phyloP scores from a whole-genome alignment of 2,329 filamentous ascomycete species.

The Chalaropsis thielavioides region DNA sequence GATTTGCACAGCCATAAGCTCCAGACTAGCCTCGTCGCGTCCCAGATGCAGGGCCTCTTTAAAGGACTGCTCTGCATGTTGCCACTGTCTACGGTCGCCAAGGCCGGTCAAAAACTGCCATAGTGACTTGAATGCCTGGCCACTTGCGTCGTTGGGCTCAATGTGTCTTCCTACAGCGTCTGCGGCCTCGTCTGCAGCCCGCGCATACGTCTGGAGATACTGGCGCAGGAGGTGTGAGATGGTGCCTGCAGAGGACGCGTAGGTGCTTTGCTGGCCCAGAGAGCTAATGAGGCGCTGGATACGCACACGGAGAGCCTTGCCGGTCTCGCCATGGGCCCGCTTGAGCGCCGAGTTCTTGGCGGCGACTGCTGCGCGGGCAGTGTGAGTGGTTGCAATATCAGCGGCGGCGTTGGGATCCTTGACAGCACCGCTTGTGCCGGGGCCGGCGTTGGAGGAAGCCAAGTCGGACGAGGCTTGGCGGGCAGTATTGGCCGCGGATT shows the following conservation, averaged over 20 bases:
- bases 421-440: neutral
- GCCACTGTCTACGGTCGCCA: constrained; percentile 60
- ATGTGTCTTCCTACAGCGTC: constrained; percentile 55
- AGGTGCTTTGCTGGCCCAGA: constrained; percentile 63
- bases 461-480: neutral
- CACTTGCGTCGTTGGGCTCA: constrained; percentile 57
- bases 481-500: neutral
- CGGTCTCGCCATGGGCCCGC: constrained; percentile 55
- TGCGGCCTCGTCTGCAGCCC: constrained; percentile 52
- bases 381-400: constrained; percentile 24
- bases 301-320: constrained; percentile 59
- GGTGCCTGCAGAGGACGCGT: constrained; percentile 72
- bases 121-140: constrained; percentile 62
- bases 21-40: constrained; percentile 66
- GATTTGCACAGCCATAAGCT: constrained; percentile 58
- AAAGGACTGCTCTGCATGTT: constrained; percentile 54
- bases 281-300: constrained; percentile 62
- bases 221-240: constrained; percentile 60
- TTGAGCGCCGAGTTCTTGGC: constrained; percentile 51
- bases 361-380: constrained; percentile 39
- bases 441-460: neutral
- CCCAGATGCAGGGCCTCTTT: constrained; percentile 59
- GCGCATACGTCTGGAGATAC: constrained; percentile 66
- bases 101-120: constrained; percentile 72
- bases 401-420: constrained; percentile 17